Conservation (phyloP, 495 filamentous ascomycete genomes). For the Penicillium pancosmium region DNA sequence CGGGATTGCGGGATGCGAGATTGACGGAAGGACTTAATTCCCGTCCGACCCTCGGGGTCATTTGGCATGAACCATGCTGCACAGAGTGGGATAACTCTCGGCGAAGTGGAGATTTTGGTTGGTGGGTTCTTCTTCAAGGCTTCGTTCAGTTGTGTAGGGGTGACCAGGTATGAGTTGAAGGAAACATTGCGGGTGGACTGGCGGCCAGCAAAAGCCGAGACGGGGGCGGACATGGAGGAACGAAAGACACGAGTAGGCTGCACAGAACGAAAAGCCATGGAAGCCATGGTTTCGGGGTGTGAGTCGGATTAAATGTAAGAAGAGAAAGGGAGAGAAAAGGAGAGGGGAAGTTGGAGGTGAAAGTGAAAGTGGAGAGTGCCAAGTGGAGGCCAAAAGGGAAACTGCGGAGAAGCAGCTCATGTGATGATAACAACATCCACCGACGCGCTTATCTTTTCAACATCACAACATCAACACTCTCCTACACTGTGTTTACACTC, state of each 20-base stretch:
- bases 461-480: conserved; percentile 12
- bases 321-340: conserved; percentile 8
- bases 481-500: neutral
- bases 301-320: conserved; percentile 10
- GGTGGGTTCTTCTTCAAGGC: conserved; percentile 78
- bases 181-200: conserved; percentile 41
- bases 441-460: neutral
- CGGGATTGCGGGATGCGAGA: conserved; percentile 81
- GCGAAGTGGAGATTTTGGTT: conserved; percentile 71
- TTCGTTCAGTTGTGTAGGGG: conserved; percentile 76
- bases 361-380: conserved; percentile 7
- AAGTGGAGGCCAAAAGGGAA: neutral
- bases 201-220: conserved; percentile 19
- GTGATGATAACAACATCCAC: conserved; percentile 28
- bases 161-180: conserved; percentile 81
- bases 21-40: conserved; percentile 72
- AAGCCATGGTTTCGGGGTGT: conserved; percentile 39
- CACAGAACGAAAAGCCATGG: conserved; percentile 39
- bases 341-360: conserved; percentile 9
- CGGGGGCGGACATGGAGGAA: conserved; percentile 35
- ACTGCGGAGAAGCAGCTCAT: conserved; percentile 30
- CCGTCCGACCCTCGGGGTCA: conserved; percentile 73
- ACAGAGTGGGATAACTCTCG: conserved; percentile 83
- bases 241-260: conserved; percentile 35
- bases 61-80: conserved; percentile 97